These are phyloP conservation scores for Raffaelea albimanens DNA, from an alignment of 2,329 filamentous ascomycete species.

Conservation along the genomic window DNA sequence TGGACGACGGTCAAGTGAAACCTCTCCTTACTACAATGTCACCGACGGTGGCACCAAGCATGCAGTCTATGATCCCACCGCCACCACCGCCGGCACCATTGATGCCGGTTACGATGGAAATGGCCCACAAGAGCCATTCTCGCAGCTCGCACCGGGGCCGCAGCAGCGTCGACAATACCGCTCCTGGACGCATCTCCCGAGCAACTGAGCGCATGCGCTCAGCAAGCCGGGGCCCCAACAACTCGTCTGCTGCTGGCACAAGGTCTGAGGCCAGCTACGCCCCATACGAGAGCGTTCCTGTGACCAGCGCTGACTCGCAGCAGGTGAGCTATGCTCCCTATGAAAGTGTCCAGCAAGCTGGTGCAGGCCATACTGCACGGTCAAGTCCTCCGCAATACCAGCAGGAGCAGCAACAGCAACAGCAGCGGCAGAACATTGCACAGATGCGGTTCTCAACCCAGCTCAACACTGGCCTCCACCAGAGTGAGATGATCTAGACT, in stretches of 20 bases:
- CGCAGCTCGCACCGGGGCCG: slow-evolving; percentile 46
- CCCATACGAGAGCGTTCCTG: slow-evolving; percentile 29
- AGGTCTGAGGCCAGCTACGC: slow-evolving; percentile 24
- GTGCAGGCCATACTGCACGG: slow-evolving; percentile 19
- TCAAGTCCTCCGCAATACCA: slow-evolving; percentile 24
- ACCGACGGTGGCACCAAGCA: slow-evolving; percentile 24
- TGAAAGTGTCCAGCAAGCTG: slow-evolving; percentile 29
- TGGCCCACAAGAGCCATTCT: slow-evolving; percentile 10
- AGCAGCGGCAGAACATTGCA: slow-evolving; percentile 19
- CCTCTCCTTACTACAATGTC: slow-evolving; percentile 8
- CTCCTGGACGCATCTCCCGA: slow-evolving; percentile 45
- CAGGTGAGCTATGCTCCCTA: slow-evolving; percentile 26
- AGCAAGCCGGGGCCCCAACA: slow-evolving; percentile 45
- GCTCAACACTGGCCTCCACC: slow-evolving; percentile 40
- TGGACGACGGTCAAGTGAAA: slow-evolving; percentile 45
- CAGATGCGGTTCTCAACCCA: slow-evolving; percentile 16
- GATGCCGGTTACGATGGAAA: neutral
- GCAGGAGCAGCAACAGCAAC: slow-evolving; percentile 17
- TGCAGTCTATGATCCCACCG: slow-evolving; percentile 29
- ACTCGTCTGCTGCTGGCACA: slow-evolving; percentile 24
- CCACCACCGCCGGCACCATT: slow-evolving; percentile 29
- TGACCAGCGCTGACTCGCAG: slow-evolving; percentile 25
- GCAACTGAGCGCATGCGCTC: slow-evolving; percentile 53
- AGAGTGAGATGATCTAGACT: slow-evolving; percentile 45
- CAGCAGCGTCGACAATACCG: slow-evolving; percentile 41